Base-by-base conservation (phyloP, 805 yeast genomes). In the Ascoidea tarda region DNA sequence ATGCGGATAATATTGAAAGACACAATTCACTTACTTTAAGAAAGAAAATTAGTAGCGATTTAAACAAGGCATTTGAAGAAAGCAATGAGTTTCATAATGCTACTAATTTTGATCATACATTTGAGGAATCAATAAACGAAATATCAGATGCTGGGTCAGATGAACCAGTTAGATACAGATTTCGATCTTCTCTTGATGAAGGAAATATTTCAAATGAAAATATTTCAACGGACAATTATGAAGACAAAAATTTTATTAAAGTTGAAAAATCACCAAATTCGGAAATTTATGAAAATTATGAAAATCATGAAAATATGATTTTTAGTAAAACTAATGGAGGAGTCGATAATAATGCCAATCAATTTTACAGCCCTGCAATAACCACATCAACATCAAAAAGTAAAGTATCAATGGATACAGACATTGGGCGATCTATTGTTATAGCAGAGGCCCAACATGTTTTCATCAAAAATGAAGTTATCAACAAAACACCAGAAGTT, bases 171-270 rank as follows among this genome's bases (percentile, higher is more conserved):
- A 2, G 44, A 12, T 49, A 50, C 6, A 21, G 31, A 6, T 47
- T 28, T 49, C 50, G 47, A 6, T 4, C 16, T 33, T 48, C 31
- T 10, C 16, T 21, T 6, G 32, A 46, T n/a, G 51, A 46, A 28
- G 53, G 47, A 10, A 44, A 12, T 8, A 48, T 46, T 16, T 47
- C 33, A 16, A 51, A 46, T n/a, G 56, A 50, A 16, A 51, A 50
- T 48, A 47, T 50, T 16, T 38, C 47, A 10, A 51, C 50, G 14
- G 53, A 52, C 28, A 54, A 52, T 28, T 50, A 52, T 44, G 54
- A 52, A 46, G 52, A 54, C n/a, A 51, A 51, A 14, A 48, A 33
- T 32, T 54, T 51, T 49, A 50, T n/a, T 8, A 46, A 46, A n/a
- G 16, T 49, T 12, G 42, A 44, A 6, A n/a, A 44, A 32, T 48